A percentile compares a stretch with the other conserved stretches of the same genome.
These are phyloP conservation scores for Oryza meyeriana DNA, from an alignment of 176 grass and related monocot genomes.

Conservation along the genomic window DNA sequence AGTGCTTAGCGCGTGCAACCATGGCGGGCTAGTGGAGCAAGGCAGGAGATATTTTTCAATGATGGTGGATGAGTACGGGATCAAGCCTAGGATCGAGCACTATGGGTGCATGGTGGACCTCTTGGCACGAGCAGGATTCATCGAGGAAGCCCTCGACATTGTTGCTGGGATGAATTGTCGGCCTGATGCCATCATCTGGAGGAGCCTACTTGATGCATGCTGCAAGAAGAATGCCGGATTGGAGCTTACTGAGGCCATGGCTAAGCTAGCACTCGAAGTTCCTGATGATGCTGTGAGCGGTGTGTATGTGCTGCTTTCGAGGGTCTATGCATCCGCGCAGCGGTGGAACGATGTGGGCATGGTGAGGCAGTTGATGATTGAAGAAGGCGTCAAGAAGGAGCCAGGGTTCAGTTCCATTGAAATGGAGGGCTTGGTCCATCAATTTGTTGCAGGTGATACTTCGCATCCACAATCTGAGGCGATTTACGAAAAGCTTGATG, in stretches of 20 bases:
- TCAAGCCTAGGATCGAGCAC: slow-evolving; percentile 71
- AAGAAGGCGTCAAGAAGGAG: slow-evolving; percentile 68
- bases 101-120: slow-evolving; percentile 91
- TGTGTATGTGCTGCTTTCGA: slow-evolving; percentile 76
- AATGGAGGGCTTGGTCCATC: slow-evolving; percentile 57
- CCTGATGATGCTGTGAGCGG: slow-evolving; percentile 57
- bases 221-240: slow-evolving; percentile 54
- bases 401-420: slow-evolving; percentile 86
- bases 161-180: slow-evolving; percentile 60
- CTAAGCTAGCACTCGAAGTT: slow-evolving; percentile 64
- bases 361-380: slow-evolving; percentile 60
- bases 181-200: slow-evolving; percentile 81
- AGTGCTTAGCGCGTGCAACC: slow-evolving; percentile 73
- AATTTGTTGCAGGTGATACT: slow-evolving; percentile 81
- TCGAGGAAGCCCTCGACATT: slow-evolving; percentile 66
- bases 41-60: slow-evolving; percentile 54
- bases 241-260: slow-evolving; percentile 68
- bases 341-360: slow-evolving; percentile 81
- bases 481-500: slow-evolving; percentile 59
- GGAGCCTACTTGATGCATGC: slow-evolving; percentile 72
- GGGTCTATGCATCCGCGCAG: slow-evolving; percentile 66
- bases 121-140: slow-evolving; percentile 67
- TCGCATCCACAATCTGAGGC: slow-evolving; percentile 56
- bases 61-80: slow-evolving; percentile 47
- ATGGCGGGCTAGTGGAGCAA: slow-evolving; percentile 61